Evolutionary conservation across 495 filamentous ascomycete genomes (phyloP).

Genomic region (Physcia stellaris): DNA sequence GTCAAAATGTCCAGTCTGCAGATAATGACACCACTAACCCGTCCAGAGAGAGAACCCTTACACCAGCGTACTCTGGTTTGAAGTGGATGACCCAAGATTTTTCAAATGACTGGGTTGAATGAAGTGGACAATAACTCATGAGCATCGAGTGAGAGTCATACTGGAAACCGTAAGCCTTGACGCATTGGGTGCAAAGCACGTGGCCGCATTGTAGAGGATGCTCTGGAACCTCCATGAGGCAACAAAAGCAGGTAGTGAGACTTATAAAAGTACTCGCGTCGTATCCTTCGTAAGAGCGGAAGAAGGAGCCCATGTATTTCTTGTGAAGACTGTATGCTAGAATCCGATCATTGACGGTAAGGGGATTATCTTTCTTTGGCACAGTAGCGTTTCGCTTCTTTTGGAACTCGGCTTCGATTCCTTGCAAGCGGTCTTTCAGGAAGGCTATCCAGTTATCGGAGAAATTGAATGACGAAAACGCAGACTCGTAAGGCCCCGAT

Average conservation of each 20-base stretch:
- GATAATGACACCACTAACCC: constrained; percentile 20
- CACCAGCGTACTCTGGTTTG: constrained; percentile 24
- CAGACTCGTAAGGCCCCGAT: constrained; percentile 13
- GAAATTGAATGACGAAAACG: constrained; percentile 10
- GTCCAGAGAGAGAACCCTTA: constrained; percentile 26
- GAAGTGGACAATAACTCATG: constrained; percentile 2
- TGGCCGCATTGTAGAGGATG: constrained; percentile 28
- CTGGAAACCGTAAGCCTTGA: constrained; percentile 18
- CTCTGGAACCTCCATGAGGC: constrained; percentile 23
- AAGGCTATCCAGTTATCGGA: not conserved
- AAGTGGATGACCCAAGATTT: constrained; percentile 6
- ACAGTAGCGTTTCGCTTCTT: constrained; percentile 2
- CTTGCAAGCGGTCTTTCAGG: constrained; percentile 1
- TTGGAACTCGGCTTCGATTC: not conserved
- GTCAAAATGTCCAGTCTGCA: not conserved
- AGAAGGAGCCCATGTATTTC: constrained; percentile 1
- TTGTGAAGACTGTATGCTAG: constrained; percentile 3
- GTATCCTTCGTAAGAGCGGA: constrained; percentile 3
- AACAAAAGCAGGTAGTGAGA: constrained; percentile 25
- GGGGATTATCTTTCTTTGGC: constrained; percentile 2
- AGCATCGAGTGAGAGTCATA: not conserved
- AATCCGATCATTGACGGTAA: not conserved
- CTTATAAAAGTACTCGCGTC: constrained; percentile 10
- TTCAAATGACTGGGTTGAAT: constrained; percentile 8
- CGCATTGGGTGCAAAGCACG: constrained; percentile 29